Evolutionary conservation across 1,284 basidiomycete genomes (phyloP), one percentile per base, ranked within the genome.

Genomic region (Ganoderma multipileum): DNA sequence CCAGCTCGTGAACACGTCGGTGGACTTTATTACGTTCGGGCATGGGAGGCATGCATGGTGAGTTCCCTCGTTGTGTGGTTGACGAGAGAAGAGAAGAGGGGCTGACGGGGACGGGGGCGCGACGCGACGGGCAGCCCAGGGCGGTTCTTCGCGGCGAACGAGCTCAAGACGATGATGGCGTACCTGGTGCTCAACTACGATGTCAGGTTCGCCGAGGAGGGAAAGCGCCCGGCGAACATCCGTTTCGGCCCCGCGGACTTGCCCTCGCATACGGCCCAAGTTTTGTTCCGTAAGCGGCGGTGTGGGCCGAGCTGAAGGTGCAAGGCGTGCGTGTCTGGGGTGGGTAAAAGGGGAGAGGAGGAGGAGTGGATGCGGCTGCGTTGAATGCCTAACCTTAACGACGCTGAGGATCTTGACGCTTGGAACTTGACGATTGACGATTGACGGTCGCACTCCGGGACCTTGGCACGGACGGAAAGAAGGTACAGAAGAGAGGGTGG

Each of bases 41-140:
- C 73, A 74, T 33, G 79, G 79, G 28, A 74, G 73, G 62, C 77
- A 80, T 61, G 78, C 78, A 0, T 80, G 79, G 77, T 79, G 33
- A 50, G 77, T 72, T 11, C 11, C 11, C 1, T 11, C n/a, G 33
- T 33, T 33, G 33, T 33, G 8, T 47, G 36, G 5, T 30, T 2
- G 3, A 59, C 50, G 28, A 16, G 20, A 26, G 28, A 5, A 20
- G 58, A 3, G 39, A 7, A 9, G 18, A 7, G 55, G 5, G 23
- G 54, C 36, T 58, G 44, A 42, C 30, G 28, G 30, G 20, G 20
- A 47, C 44, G 44, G 20, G 2, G 6, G 20, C 6, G 1, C 9
- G 11, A 5, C 16, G 30, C 38, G 23, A 20, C 3, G 26, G 41
- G 16, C 61, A 77, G 76, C 63, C 76, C 75, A 2, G 76, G 76